phyloP scores from a whole-genome alignment of 2,329 filamentous ascomycete species.

The Chaetomiaceae sp. region DNA sequence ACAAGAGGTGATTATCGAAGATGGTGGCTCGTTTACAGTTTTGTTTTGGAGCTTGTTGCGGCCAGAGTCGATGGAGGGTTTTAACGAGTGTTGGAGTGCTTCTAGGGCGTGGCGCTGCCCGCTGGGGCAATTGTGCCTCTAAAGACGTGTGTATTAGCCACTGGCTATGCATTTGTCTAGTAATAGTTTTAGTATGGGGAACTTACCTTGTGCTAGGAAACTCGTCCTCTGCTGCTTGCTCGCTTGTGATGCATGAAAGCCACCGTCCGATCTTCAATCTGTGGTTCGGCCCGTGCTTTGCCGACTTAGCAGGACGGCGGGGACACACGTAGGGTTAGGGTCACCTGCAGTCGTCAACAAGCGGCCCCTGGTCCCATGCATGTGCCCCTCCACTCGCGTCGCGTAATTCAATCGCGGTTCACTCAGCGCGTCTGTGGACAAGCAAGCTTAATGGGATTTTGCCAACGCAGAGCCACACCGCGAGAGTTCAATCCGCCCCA shows the following conservation, averaged over 20 bases:
- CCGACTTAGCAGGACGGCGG: neutral
- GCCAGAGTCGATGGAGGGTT: too few species aligned
- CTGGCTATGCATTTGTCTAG: neutral
- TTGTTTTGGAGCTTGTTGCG: neutral
- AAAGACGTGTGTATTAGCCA: neutral
- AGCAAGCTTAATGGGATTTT: conserved; percentile 25
- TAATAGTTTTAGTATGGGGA: neutral
- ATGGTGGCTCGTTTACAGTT: too few species aligned
- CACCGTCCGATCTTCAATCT: conserved; percentile 1
- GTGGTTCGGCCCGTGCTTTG: conserved; percentile 14
- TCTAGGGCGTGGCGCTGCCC: too few species aligned
- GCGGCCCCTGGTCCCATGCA: neutral
- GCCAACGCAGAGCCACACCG: conserved; percentile 3
- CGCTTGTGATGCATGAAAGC: conserved; percentile 5
- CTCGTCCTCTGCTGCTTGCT: neutral
- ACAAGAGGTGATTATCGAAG: too few species aligned
- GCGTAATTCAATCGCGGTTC: conserved; percentile 18
- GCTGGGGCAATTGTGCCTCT: too few species aligned
- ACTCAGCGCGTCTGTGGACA: conserved; percentile 19
- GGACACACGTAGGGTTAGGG: conserved; percentile 16
- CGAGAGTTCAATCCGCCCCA: neutral
- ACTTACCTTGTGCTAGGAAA: neutral
- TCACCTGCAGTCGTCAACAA: neutral
- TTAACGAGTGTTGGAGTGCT: too few species aligned
- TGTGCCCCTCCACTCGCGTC: conserved; percentile 22